phyloP scores from a whole-genome alignment of 140 eudicot genomes.

The Ambrosia hybrid region DNA sequence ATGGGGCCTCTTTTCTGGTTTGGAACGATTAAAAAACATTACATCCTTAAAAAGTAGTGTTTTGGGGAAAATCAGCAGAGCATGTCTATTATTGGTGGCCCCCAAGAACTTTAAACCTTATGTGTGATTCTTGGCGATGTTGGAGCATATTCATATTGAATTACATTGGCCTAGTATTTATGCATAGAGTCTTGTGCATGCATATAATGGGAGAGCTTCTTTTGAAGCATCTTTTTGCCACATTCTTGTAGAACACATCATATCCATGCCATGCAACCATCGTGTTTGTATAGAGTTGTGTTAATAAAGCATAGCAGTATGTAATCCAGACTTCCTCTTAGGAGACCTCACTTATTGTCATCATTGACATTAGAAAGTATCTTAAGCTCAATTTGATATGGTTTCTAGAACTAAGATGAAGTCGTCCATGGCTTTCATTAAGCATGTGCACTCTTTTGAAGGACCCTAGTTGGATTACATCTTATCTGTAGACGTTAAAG shows the following conservation, averaged over 20 bases:
- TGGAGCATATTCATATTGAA: neutral
- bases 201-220: conserved; percentile 2
- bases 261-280: neutral
- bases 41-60: neutral
- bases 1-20: conserved; percentile 14
- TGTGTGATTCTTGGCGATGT: neutral
- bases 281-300: conserved; percentile 1
- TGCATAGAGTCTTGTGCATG: neutral
- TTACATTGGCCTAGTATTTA: neutral
- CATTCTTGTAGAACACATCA: neutral
- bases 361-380: neutral
- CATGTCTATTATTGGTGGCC: conserved; percentile 2
- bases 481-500: conserved; percentile 10
- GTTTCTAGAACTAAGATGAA: conserved; percentile 12
- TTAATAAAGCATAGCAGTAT: neutral
- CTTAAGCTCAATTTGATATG: conserved; percentile 5
- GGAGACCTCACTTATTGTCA: neutral
- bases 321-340: conserved; percentile 11
- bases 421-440: neutral
- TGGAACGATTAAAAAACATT: conserved; percentile 6
- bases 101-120: neutral
- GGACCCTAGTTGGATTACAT: conserved; percentile 9
- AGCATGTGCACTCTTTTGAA: neutral
- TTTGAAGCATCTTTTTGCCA: conserved; percentile 11
- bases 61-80: conserved; percentile 17